Base-by-base conservation (phyloP, 2,329 filamentous ascomycete genomes). In the Penicillium griseofulvum region DNA sequence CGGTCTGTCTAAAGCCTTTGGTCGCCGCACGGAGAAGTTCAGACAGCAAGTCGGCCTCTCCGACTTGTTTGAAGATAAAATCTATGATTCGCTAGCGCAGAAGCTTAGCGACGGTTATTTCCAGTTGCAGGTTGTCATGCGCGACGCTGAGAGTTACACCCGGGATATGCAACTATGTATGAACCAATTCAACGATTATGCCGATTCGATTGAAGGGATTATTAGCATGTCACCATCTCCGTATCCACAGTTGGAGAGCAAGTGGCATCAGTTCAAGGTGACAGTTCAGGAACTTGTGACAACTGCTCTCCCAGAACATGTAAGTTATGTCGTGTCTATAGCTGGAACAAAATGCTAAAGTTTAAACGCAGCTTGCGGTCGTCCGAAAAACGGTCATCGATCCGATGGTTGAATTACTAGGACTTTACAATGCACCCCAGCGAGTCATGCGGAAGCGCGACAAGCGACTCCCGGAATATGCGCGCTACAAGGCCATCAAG, bases 61-160 rank as follows among this genome's bases (percentile, higher is more conserved):
- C 10, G 83, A 85, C 58, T 76, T 86, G 50, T 83, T 88, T 42
- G 90, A 96, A 63, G 94, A 99, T 71, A 81, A 86, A 6, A 87
- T 87, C 16, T 99, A 96, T 71, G 83, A 87, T 55, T 87, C 88
- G 61, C 78, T 94, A 28, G 86, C 92, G 57, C 90, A 96, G 68
- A 90, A 87, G 66, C 97, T 96, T 67, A 88, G 90, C 31, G 91
- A 96, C 58, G 92, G 97, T 71, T 97, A 91, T 72, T 87, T 97
- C 58, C 88, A 93, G 57, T 78, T 97, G 28, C 93, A 97, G 69
- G 89, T 99, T 37, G 90, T 97, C 39, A 86, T 95, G 67, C 86
- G 92, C 55, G 94, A 97, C 71, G 88, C 96, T n/a, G 91, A 97
- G 68, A 91, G 87, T 65, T 97, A 97, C 72, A 87, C 91, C 5